A percentile compares a stretch with the other conserved stretches of the same genome.
Evolutionary conservation across 371 early-diverging fungal species (phyloP).

Genomic region (Saksenaea oblongispora): DNA sequence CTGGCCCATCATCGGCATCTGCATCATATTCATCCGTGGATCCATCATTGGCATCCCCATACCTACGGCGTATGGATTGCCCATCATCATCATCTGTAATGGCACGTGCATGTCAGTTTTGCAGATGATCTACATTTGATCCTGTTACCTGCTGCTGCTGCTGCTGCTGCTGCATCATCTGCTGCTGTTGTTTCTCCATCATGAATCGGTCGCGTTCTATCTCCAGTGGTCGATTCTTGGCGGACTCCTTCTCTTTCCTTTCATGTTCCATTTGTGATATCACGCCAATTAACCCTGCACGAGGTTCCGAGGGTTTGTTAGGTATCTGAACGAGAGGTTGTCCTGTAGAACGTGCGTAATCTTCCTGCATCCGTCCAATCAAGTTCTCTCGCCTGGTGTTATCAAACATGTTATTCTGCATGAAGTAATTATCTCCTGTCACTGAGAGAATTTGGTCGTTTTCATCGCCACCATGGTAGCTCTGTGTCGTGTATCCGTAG

Average conservation of each 20-base stretch:
- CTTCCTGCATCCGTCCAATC: too few relatives aligned
- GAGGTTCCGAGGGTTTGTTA: conserved; percentile 40
- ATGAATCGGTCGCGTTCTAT: conserved; percentile 30
- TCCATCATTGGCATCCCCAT: conserved; percentile 27
- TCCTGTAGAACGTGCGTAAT: conserved; percentile 27
- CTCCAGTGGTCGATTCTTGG: conserved; percentile 22
- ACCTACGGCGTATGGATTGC: too few relatives aligned
- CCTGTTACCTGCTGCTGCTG: not conserved
- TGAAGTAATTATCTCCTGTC: too few relatives aligned
- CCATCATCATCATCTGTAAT: too few relatives aligned
- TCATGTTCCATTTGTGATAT: conserved; percentile 49
- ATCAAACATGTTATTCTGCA: too few relatives aligned
- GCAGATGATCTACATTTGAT: not conserved
- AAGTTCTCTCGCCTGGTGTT: too few relatives aligned
- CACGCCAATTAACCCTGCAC: conserved; percentile 47
- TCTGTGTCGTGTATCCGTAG: too few relatives aligned
- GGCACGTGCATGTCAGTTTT: not conserved
- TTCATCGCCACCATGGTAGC: too few relatives aligned
- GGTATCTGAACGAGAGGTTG: conserved; percentile 47
- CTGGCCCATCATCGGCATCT: not conserved
- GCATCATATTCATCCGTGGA: conserved; percentile 34
- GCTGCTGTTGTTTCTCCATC: conserved; percentile 27
- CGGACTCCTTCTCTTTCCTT: conserved; percentile 33
- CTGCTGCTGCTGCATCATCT: not conserved
- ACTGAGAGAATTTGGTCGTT: too few relatives aligned